A percentile compares a stretch with the other conserved stretches of the same genome.
These are phyloP conservation scores for Veloboletus limbatus DNA, from an alignment of 1,284 basidiomycete species.

Conservation along the genomic window DNA sequence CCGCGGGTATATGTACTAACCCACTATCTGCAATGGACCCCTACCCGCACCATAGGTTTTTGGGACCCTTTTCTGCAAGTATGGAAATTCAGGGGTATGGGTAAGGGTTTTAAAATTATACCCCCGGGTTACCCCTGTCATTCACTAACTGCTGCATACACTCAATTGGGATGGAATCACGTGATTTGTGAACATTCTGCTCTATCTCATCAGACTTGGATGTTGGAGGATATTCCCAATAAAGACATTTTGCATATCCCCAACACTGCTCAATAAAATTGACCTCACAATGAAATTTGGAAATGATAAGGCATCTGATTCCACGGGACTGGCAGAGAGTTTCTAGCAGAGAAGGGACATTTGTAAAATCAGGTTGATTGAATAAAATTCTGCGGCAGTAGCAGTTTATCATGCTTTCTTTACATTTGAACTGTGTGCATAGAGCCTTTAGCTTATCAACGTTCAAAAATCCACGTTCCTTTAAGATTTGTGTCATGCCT, in stretches of 20 bases:
- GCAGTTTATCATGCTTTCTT: conserved; percentile 16
- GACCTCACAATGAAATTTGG: conserved; percentile 4
- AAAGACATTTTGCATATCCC: not conserved
- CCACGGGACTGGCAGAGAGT: not conserved
- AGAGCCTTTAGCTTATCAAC: conserved; percentile 12
- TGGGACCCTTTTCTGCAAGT: too few species aligned
- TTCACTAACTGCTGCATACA: not conserved
- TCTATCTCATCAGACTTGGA: not conserved
- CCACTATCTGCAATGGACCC: too few species aligned
- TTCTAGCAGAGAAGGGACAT: not conserved
- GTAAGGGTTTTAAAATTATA: too few species aligned
- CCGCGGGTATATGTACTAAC: too few species aligned
- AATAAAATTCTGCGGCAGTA: conserved; percentile 28
- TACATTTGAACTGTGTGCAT: conserved; percentile 28
- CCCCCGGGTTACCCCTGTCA: too few species aligned
- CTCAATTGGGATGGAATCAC: not conserved
- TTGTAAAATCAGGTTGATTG: conserved; percentile 31
- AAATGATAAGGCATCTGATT: not conserved
- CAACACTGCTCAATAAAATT: conserved; percentile 2
- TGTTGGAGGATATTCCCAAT: not conserved
- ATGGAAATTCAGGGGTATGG: too few species aligned
- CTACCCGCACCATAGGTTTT: too few species aligned
- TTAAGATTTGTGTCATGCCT: conserved; percentile 26
- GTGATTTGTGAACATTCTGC: not conserved
- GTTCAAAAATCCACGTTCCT: conserved; percentile 21